phyloP scores from a whole-genome alignment of 176 grass and related monocot genomes.

The Cocos nucifera region DNA sequence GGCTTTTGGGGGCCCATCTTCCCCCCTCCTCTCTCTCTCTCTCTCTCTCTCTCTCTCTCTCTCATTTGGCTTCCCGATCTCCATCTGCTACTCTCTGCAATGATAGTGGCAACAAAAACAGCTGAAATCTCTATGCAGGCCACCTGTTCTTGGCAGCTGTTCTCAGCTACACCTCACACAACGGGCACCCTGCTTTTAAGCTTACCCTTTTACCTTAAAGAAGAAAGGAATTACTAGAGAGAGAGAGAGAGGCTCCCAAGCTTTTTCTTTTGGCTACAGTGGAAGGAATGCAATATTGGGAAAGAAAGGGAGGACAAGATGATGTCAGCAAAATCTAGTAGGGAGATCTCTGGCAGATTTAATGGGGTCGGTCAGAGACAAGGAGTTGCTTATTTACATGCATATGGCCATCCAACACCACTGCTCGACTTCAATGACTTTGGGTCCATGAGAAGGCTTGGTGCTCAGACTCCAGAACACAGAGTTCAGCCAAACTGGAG shows the following conservation, averaged over 20 bases:
- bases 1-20: constrained; percentile 23
- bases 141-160: constrained; percentile 17
- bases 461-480: too few relatives aligned
- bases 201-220: constrained; percentile 9
- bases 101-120: constrained; percentile 45
- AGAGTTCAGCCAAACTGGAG: too few relatives aligned
- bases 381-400: constrained; percentile 10
- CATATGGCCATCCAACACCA: too few relatives aligned
- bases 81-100: constrained; percentile 24
- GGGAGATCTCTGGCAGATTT: constrained; percentile 39
- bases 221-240: constrained; percentile 13
- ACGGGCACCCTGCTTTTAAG: background rate
- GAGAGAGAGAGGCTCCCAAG: background rate
- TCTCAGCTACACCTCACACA: constrained; percentile 3
- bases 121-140: constrained; percentile 38
- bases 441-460: too few relatives aligned
- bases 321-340: constrained; percentile 54
- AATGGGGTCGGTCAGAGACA: constrained; percentile 28
- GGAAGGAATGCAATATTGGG: constrained; percentile 21
- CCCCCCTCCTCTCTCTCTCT: background rate
- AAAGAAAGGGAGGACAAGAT: constrained; percentile 14
- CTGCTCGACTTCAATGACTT: too few relatives aligned
- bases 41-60: constrained; percentile 26
- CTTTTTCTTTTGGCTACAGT: constrained; percentile 16
- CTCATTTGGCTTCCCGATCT: constrained; percentile 3